A percentile compares a stretch with the other conserved stretches of the same genome.
These are phyloP conservation scores for Tulasnella sp. DNA, from an alignment of 768 basidiomycete genomes.

Conservation along the genomic window DNA sequence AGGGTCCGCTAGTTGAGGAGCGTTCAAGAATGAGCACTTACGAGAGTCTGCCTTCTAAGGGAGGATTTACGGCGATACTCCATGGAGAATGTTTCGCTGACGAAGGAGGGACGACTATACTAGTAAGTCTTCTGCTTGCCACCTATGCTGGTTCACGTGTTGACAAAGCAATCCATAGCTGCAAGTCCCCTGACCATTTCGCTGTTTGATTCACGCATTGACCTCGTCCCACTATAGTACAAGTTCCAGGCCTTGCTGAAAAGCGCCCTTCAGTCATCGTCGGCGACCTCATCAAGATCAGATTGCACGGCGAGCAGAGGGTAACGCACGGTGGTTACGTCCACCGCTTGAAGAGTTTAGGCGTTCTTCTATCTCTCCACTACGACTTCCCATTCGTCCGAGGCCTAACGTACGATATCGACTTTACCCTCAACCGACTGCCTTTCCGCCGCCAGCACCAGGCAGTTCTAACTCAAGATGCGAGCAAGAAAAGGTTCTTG, in stretches of 20 bases:
- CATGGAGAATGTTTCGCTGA: neutral
- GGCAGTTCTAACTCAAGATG: neutral
- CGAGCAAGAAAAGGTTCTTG: neutral
- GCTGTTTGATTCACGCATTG: neutral
- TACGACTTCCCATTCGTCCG: neutral
- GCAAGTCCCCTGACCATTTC: slow-evolving; percentile 29
- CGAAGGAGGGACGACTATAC: neutral
- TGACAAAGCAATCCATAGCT: neutral
- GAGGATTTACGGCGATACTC: neutral
- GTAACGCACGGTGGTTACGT: neutral
- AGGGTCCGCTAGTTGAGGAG: neutral
- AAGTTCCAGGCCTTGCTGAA: slow-evolving; percentile 13
- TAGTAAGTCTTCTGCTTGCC: neutral
- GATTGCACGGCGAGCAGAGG: neutral
- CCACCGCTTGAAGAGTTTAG: neutral
- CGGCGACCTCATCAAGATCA: slow-evolving; percentile 2
- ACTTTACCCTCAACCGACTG: neutral
- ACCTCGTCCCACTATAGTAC: neutral
- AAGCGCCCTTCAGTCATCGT: slow-evolving; percentile 16
- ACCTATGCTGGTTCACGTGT: neutral
- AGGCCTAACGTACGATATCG: neutral
- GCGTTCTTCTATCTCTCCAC: neutral
- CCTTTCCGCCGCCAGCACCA: slow-evolving; percentile 6
- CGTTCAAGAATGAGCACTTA: no score
- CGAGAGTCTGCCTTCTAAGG: no score